These are phyloP conservation scores for Hymenoscyphus linearis DNA, from an alignment of 2,329 filamentous ascomycete genomes.

Conservation along the genomic window DNA sequence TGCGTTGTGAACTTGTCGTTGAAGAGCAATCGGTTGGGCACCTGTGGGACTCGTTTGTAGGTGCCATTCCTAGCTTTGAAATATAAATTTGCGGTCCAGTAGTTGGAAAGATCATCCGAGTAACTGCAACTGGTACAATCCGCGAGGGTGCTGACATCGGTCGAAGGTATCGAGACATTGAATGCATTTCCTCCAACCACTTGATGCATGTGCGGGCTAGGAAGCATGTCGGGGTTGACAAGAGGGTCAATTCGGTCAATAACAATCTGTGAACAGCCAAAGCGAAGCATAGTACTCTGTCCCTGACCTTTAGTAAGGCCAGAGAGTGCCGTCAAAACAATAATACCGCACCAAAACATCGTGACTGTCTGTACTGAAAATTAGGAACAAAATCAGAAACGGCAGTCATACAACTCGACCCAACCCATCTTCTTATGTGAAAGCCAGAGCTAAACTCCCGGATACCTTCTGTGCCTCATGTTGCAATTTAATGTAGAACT, in stretches of 20 bases:
- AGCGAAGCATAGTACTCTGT: conserved; percentile 15
- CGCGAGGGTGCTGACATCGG: conserved; percentile 49
- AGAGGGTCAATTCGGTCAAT: conserved; percentile 23
- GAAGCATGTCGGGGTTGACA: conserved; percentile 16
- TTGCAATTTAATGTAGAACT: not conserved
- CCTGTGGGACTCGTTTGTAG: conserved; percentile 52
- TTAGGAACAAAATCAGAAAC: not conserved
- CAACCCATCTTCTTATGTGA: not conserved
- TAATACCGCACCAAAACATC: conserved; percentile 4
- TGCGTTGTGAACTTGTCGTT: conserved; percentile 17
- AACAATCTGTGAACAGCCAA: conserved; percentile 20
- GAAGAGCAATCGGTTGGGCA: conserved; percentile 50
- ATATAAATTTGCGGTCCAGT: conserved; percentile 75
- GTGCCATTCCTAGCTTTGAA: conserved; percentile 58
- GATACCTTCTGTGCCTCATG: not conserved
- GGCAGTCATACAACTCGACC: not conserved
- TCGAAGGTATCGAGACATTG: conserved; percentile 46
- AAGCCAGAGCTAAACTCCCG: not conserved
- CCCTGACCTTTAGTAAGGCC: not conserved
- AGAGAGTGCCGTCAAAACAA: conserved; percentile 9
- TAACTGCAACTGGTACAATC: conserved; percentile 77
- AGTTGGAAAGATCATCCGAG: conserved; percentile 72
- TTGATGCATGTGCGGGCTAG: conserved; percentile 21
- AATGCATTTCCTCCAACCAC: conserved; percentile 45
- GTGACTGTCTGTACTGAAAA: not conserved